phyloP scores from a whole-genome alignment of 192 early-diverging fungal species.

The Powellomyces hirtus region DNA sequence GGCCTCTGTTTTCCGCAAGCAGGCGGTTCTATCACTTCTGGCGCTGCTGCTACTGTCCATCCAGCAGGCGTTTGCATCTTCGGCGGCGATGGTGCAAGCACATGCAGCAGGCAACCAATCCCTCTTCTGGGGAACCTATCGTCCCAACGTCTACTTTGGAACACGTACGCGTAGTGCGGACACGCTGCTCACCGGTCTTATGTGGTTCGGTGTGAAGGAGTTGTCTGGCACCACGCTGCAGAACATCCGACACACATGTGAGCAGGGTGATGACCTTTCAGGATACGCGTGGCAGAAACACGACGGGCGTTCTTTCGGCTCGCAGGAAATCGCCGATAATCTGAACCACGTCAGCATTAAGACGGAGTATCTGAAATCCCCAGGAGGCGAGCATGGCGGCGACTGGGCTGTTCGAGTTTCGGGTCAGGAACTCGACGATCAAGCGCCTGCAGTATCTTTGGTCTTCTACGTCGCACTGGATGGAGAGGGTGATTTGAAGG shows the following conservation, averaged over 20 bases:
- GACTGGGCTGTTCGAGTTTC: slow-evolving; percentile 77
- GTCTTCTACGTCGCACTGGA: slow-evolving; percentile 81
- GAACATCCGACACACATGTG: slow-evolving; percentile 87
- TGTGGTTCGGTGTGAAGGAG: slow-evolving; percentile 80
- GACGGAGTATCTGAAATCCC: slow-evolving; percentile 73
- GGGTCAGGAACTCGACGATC: slow-evolving; percentile 59
- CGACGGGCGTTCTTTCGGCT: slow-evolving; percentile 78
- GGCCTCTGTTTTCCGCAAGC: no score
- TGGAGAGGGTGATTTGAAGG: slow-evolving; percentile 58
- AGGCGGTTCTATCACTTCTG: no score
- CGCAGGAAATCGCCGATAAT: slow-evolving; percentile 70
- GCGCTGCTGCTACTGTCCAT: no score
- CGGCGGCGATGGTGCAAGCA: no score
- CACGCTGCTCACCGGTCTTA: slow-evolving; percentile 84
- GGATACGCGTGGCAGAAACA: slow-evolving; percentile 86
- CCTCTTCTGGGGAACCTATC: slow-evolving; percentile 85
- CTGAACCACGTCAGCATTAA: slow-evolving; percentile 62
- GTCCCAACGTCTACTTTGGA: slow-evolving; percentile 90
- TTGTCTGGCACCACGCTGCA: neutral
- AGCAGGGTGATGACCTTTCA: slow-evolving; percentile 74
- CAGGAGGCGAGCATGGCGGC: slow-evolving; percentile 66
- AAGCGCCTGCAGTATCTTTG: slow-evolving; percentile 45
- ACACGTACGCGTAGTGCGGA: slow-evolving; percentile 72
- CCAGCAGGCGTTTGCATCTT: no score
- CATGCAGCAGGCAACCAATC: slow-evolving; percentile 39